Evolutionary conservation across 2,329 filamentous ascomycete genomes (phyloP).

Genomic region (Atkinsonella texensis): DNA sequence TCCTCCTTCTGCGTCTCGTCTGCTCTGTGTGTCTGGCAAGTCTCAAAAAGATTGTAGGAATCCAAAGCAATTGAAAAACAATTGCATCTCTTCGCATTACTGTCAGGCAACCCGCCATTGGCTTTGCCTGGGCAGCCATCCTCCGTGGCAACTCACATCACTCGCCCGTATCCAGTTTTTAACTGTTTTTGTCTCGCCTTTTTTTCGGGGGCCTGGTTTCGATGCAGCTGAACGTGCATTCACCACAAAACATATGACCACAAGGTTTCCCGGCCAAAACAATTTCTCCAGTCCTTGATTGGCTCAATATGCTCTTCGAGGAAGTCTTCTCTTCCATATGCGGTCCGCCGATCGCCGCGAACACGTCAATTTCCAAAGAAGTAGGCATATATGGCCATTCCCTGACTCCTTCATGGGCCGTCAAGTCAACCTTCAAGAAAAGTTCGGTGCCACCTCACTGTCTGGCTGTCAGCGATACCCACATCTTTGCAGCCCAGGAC

Average conservation of each 20-base stretch:
- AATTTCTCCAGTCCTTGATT: background rate
- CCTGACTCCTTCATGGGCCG: slow-evolving; percentile 63
- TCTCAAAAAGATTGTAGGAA: background rate
- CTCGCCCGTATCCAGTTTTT: background rate
- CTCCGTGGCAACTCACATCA: background rate
- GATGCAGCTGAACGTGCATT: background rate
- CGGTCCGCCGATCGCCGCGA: slow-evolving; percentile 45
- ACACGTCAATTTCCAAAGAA: slow-evolving; percentile 59
- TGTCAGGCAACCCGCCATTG: background rate
- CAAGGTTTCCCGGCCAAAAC: background rate
- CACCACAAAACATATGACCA: background rate
- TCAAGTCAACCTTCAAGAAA: slow-evolving; percentile 79
- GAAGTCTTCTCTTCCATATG: slow-evolving; percentile 47
- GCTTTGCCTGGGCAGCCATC: background rate
- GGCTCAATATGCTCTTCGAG: slow-evolving; percentile 41
- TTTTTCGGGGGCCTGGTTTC: background rate
- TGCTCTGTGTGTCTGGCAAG: background rate
- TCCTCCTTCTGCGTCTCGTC: background rate
- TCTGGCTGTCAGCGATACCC: slow-evolving; percentile 66
- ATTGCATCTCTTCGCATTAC: background rate
- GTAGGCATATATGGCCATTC: slow-evolving; percentile 80
- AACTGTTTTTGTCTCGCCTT: background rate
- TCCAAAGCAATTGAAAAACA: background rate
- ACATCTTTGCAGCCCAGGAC: slow-evolving; percentile 83
- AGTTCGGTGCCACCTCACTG: slow-evolving; percentile 70